Conservation (phyloP, 495 filamentous ascomycete species). For the Penicillium arizonense region DNA sequence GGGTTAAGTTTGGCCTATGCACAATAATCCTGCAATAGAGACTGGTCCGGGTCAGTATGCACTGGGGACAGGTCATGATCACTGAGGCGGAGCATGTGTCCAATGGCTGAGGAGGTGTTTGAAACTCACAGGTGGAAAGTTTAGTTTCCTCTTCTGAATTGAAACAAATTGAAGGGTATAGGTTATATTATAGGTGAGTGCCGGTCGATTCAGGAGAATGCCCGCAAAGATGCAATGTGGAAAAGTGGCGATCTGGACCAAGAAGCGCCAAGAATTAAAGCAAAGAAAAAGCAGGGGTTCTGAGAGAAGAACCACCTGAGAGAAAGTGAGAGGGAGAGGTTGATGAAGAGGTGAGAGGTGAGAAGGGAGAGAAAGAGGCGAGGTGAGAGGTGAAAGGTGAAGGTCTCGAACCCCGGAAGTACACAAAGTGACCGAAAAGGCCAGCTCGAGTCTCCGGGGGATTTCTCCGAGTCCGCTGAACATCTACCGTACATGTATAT, state of each 20-base stretch:
- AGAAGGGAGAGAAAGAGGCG: no score
- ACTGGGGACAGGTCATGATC: slow-evolving; percentile 2
- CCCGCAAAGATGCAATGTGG: slow-evolving; percentile 2
- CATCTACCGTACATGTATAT: not conserved
- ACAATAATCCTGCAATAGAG: slow-evolving; percentile 19
- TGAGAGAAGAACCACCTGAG: slow-evolving; percentile 15
- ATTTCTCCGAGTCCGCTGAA: slow-evolving; percentile 26
- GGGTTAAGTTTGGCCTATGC: slow-evolving; percentile 4
- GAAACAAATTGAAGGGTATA: not conserved
- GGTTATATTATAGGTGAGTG: not conserved
- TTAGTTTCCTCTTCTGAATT: slow-evolving; percentile 8
- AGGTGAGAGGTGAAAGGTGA: slow-evolving; percentile 12
- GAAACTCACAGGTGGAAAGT: slow-evolving; percentile 2
- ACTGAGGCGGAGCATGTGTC: not conserved
- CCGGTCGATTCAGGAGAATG: slow-evolving; percentile 1
- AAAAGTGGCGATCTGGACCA: slow-evolving; percentile 5
- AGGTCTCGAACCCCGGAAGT: slow-evolving; percentile 34
- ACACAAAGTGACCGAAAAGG: slow-evolving; percentile 31
- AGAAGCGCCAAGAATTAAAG: slow-evolving; percentile 13
- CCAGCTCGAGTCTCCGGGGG: slow-evolving; percentile 33
- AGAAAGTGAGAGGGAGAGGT: slow-evolving; percentile 8
- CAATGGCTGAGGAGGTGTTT: not conserved
- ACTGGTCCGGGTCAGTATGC: slow-evolving; percentile 18
- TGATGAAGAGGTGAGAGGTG: slow-evolving; percentile 10
- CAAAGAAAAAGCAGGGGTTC: slow-evolving; percentile 14